Conservation (phyloP, 2,329 filamentous ascomycete genomes). For the Ophiobolus disseminans region DNA sequence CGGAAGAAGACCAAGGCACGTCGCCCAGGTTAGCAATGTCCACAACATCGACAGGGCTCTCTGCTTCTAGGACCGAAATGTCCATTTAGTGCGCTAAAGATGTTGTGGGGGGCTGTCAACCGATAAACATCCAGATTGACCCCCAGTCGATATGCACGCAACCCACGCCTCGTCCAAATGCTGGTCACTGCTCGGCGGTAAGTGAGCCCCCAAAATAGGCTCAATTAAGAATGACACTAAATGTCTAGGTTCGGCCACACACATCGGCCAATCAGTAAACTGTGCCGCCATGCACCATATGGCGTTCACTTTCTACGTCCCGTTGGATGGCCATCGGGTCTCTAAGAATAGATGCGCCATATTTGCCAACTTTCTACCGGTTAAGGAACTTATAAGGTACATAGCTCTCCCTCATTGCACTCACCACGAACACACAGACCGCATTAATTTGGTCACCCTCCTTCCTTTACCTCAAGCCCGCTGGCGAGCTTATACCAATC, state of each 20-base stretch:
- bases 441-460: slow-evolving; percentile 55
- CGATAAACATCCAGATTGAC: slow-evolving; percentile 34
- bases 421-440: slow-evolving; percentile 46
- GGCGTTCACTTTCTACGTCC: slow-evolving; percentile 34
- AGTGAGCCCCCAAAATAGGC: slow-evolving; percentile 50
- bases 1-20: slow-evolving; percentile 28
- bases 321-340: slow-evolving; percentile 39
- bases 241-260: slow-evolving; percentile 41
- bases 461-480: slow-evolving; percentile 53
- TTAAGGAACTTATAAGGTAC: slow-evolving; percentile 57
- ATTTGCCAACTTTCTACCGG: slow-evolving; percentile 50
- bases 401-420: slow-evolving; percentile 42
- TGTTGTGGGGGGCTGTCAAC: slow-evolving; percentile 37
- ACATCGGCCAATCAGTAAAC: slow-evolving; percentile 39
- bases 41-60: slow-evolving; percentile 17
- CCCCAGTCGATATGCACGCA: slow-evolving; percentile 31
- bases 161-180: slow-evolving; percentile 23
- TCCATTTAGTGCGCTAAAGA: slow-evolving; percentile 43
- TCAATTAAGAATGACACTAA: slow-evolving; percentile 44
- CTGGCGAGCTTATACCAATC: slow-evolving; percentile 60
- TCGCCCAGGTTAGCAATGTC: slow-evolving; percentile 28
- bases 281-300: slow-evolving; percentile 29
- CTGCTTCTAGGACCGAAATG: slow-evolving; percentile 31
- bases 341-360: slow-evolving; percentile 59
- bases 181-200: slow-evolving; percentile 44